Conservation (phyloP, 139 green algal genomes). For the Tetradesmus lagerheimii region DNA sequence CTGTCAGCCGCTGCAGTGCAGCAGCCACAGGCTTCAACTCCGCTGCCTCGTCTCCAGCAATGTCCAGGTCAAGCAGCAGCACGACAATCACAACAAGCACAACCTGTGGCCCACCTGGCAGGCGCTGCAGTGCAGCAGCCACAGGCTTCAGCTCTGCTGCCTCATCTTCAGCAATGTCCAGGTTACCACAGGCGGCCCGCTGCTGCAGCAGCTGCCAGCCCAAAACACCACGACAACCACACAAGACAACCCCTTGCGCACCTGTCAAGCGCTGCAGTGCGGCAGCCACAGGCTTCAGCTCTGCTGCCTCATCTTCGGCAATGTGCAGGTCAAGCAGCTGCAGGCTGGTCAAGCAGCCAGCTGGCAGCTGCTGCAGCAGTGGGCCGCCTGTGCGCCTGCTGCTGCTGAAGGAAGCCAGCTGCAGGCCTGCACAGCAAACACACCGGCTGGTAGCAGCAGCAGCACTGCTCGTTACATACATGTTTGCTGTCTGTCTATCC, state of each 20-base stretch:
- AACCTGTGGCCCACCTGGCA: too few relatives aligned
- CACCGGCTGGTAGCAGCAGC: background rate
- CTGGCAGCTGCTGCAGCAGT: background rate
- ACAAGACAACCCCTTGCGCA: background rate
- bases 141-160: too few relatives aligned
- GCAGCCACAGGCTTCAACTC: background rate
- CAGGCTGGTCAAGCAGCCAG: background rate
- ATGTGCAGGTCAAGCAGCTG: background rate
- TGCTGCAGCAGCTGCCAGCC: too few relatives aligned
- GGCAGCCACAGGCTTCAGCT: background rate
- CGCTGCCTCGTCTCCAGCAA: background rate
- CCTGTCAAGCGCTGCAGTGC: background rate
- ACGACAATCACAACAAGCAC: too few relatives aligned
- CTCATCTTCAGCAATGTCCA: too few relatives aligned
- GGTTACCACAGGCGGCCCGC: too few relatives aligned
- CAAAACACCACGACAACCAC: too few relatives aligned
- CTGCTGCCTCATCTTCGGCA: background rate
- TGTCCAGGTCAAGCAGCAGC: background rate
- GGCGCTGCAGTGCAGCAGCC: too few relatives aligned
- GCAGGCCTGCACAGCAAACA: background rate
- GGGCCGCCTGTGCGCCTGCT: background rate
- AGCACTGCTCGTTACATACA: too few relatives aligned
- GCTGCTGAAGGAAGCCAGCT: background rate
- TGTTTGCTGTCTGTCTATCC: too few relatives aligned
- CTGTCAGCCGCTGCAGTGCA: background rate